Base-by-base conservation (phyloP, 306 rosid genomes). In the Cicer judaicum region DNA sequence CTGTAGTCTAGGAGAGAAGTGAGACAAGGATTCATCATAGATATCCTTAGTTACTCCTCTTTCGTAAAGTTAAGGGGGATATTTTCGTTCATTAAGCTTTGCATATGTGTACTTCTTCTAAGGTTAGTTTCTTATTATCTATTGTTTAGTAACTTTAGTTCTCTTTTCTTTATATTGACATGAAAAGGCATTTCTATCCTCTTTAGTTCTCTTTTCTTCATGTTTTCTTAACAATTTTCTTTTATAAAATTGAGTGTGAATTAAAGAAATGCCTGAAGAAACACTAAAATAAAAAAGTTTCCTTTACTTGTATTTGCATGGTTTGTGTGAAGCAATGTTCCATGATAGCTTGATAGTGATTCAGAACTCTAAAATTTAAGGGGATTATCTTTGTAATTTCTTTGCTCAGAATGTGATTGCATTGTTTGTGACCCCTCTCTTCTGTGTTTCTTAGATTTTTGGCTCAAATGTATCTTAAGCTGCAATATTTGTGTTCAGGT, bases 401-500 rank as follows among this genome's bases (percentile, higher is more conserved):
- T 55, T 55, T 77, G 68, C 73, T 82, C 56, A 46, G 60, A 49
- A 50, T 68, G 63, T 70, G 43, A 44, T 63, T 48, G 49, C 41
- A 39, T 76, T 15, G n/a, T 59, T 57, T 46, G 66, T 50, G 21
- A 38, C 46, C 41, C 53, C 41, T 13, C 43, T 79, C 9, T 70
- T 75, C 43, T 19, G 56, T 44, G 65, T 42, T 49, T 64, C 12
- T 66, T 74, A 54, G 29, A 68, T 21, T 52, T 60, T 14, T 8
- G 1, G 36, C 57, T 70, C 72, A 78, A 40, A 39, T 70, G 54
- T 60, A 43, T 74, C 73, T 54, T 73, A 64, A 36, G 71, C 50
- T 72, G 76, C 71, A 11, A 59, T 49, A 56, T 65, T 77, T 74
- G 19, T 61, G 73, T 65, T 72, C 87, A 93, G 98, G 97, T 91